Evolutionary conservation across 2,329 filamentous ascomycete species (phyloP).

Genomic region (Zymoseptoria tritici): DNA sequence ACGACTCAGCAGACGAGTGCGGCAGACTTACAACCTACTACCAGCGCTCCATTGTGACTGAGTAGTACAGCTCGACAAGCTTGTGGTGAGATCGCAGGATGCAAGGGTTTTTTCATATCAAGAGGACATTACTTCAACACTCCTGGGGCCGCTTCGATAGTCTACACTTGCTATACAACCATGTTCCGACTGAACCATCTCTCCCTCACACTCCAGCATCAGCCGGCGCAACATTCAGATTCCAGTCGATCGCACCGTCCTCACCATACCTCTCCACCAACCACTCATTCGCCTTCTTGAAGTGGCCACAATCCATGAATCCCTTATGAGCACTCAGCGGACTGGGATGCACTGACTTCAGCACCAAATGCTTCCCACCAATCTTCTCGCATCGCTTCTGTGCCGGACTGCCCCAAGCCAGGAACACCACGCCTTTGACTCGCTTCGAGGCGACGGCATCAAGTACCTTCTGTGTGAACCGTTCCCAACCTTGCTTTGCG

Average conservation of each 20-base stretch:
- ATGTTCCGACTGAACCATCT: not conserved
- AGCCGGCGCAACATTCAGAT: constrained; percentile 45
- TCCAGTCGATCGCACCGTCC: constrained; percentile 82
- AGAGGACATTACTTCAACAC: too few relatives aligned
- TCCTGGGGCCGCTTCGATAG: not conserved
- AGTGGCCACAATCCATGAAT: constrained; percentile 67
- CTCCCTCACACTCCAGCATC: constrained; percentile 31
- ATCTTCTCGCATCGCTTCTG: constrained; percentile 70
- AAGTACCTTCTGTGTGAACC: constrained; percentile 84
- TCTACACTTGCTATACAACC: not conserved
- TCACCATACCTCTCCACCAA: constrained; percentile 67
- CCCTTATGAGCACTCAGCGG: constrained; percentile 78
- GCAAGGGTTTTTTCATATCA: too few relatives aligned
- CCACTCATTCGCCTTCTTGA: constrained; percentile 79
- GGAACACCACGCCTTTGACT: constrained; percentile 77
- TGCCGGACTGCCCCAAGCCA: constrained; percentile 88
- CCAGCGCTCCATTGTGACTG: too few relatives aligned
- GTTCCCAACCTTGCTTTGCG: constrained; percentile 81
- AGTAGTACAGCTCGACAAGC: too few relatives aligned
- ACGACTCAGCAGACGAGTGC: too few relatives aligned
- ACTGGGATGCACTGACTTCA: constrained; percentile 85
- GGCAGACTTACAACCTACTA: too few relatives aligned
- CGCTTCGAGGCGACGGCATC: constrained; percentile 74
- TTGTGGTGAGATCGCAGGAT: too few relatives aligned
- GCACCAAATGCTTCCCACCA: constrained; percentile 67